Conservation (phyloP, 139 green algal species). For the Pleodorina starrii region DNA sequence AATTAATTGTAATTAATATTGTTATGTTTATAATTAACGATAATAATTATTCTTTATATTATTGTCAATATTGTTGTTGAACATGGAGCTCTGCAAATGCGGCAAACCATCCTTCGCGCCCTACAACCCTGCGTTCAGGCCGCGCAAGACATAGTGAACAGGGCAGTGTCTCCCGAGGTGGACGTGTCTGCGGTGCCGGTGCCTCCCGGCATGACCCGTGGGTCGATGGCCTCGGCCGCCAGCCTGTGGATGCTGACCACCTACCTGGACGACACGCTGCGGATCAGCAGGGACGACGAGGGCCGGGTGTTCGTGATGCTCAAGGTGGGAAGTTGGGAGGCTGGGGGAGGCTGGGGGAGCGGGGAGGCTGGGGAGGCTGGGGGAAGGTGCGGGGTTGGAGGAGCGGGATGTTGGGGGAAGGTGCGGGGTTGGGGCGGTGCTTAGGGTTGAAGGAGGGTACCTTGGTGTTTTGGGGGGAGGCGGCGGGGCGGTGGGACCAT, state of each 20-base stretch:
- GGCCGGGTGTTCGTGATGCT: constrained; percentile 68
- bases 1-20: too few species aligned
- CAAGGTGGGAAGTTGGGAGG: constrained; percentile 35
- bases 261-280: constrained; percentile 71
- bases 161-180: constrained; percentile 53
- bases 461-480: too few species aligned
- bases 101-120: too few species aligned
- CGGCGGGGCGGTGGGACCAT: too few species aligned
- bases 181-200: background rate
- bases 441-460: too few species aligned
- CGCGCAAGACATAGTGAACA: constrained; percentile 40
- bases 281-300: constrained; percentile 60
- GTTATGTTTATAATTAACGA: too few species aligned
- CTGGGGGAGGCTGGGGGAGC: background rate
- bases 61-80: too few species aligned
- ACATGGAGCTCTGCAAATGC: too few species aligned
- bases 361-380: background rate
- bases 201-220: background rate
- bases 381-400: background rate
- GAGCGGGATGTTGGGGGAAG: background rate
- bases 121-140: constrained; percentile 5
- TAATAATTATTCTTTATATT: too few species aligned
- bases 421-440: background rate
- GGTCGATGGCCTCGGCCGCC: background rate
- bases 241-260: constrained; percentile 70